phyloP scores from a whole-genome alignment of 192 early-diverging fungal species.

The Coemansia asiatica region DNA sequence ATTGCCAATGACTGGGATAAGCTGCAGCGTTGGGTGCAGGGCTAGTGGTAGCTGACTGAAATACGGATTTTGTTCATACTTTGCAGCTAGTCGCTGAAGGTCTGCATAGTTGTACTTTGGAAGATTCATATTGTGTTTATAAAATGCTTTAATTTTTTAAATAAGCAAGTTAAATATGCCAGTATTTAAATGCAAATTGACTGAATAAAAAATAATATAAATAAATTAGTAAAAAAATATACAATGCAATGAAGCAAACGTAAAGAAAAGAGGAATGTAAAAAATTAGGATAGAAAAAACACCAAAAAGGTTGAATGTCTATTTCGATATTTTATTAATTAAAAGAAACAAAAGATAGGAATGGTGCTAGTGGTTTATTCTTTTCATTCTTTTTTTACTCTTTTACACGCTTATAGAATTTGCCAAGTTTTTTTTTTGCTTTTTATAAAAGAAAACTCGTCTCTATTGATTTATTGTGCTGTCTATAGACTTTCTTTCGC shows the following conservation, averaged over 20 bases:
- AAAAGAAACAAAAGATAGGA: too few species aligned
- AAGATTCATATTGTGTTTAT: neutral
- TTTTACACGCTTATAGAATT: too few species aligned
- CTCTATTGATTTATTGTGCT: neutral
- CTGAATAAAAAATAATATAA: neutral
- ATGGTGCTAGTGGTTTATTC: too few species aligned
- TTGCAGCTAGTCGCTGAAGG: slow-evolving; percentile 14
- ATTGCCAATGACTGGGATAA: slow-evolving; percentile 44
- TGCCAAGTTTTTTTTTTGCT: too few species aligned
- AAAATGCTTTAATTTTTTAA: too few species aligned
- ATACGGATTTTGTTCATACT: slow-evolving; percentile 30
- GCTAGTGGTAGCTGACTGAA: slow-evolving; percentile 17
- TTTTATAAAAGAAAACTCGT: too few species aligned
- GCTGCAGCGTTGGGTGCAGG: slow-evolving; percentile 27
- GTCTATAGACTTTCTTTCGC: neutral
- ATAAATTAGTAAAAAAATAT: slow-evolving; percentile 1
- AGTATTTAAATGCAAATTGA: neutral
- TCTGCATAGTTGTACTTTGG: slow-evolving; percentile 10
- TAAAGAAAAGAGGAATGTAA: neutral
- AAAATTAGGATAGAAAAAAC: neutral
- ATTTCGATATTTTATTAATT: too few species aligned
- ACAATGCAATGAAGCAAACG: neutral
- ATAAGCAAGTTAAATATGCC: neutral
- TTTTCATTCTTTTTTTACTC: too few species aligned
- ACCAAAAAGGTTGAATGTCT: neutral